Percentiles rank a stretch among this genome's conserved stretches.
These are phyloP conservation scores for Leucoagaricus sp. DNA, from an alignment of 1,284 basidiomycete genomes.

Conservation along the genomic window DNA sequence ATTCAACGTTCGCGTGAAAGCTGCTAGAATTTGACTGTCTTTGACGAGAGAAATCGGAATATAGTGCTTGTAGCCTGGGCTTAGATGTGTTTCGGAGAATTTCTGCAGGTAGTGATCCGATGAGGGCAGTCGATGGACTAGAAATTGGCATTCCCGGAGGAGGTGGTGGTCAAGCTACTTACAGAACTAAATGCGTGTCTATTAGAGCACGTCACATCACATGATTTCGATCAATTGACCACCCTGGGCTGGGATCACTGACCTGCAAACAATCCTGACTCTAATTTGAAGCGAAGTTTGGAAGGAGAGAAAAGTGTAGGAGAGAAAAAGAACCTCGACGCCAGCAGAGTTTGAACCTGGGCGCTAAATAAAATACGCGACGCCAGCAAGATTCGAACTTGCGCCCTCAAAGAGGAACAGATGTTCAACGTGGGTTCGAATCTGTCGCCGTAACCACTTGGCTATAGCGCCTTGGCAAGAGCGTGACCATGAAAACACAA, in stretches of 20 bases:
- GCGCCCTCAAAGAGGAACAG: slow-evolving; percentile 44
- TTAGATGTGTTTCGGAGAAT: slow-evolving; percentile 51
- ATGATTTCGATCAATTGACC: too few relatives aligned
- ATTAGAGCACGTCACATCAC: too few relatives aligned
- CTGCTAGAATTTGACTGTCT: slow-evolving; percentile 83
- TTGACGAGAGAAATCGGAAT: slow-evolving; percentile 86
- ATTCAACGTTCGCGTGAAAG: slow-evolving; percentile 80
- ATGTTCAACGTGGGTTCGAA: slow-evolving; percentile 35
- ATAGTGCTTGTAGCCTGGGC: slow-evolving; percentile 79
- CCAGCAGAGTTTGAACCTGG: neutral
- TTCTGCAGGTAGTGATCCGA: neutral
- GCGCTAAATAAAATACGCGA: slow-evolving; percentile 23
- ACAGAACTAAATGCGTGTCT: too few relatives aligned
- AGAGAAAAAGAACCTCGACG: neutral
- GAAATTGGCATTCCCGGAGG: neutral
- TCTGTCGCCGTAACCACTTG: slow-evolving; percentile 49
- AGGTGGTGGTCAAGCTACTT: neutral
- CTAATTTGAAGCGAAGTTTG: too few relatives aligned
- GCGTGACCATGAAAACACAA: too few relatives aligned
- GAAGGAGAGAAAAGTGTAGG: too few relatives aligned
- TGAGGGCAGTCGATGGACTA: neutral
- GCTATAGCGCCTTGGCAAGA: slow-evolving; percentile 38
- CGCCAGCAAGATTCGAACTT: slow-evolving; percentile 46
- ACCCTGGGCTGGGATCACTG: too few relatives aligned
- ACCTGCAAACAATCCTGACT: too few relatives aligned